phyloP scores from a whole-genome alignment of 345 rosid species.

The Microthlaspi erraticum region DNA sequence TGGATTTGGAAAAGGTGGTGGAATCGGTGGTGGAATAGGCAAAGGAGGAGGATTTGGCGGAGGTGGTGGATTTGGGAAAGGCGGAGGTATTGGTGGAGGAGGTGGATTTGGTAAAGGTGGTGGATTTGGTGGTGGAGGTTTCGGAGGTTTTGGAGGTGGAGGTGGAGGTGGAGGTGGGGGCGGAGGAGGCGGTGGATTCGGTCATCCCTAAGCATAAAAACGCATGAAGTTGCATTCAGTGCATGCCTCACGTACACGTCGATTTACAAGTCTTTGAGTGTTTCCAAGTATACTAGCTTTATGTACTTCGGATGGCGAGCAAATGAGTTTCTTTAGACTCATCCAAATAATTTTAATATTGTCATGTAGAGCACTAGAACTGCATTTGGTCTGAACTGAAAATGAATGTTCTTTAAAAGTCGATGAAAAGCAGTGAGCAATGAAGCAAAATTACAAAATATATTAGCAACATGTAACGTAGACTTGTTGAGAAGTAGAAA shows the following conservation, averaged over 20 bases:
- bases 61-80: slow-evolving; percentile 34
- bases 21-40: slow-evolving; percentile 38
- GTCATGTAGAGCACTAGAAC: slow-evolving; percentile 12
- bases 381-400: background rate
- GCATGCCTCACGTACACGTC: slow-evolving; percentile 35
- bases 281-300: slow-evolving; percentile 26
- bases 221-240: slow-evolving; percentile 19
- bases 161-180: slow-evolving; percentile 28
- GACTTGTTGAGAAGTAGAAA: background rate
- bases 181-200: slow-evolving; percentile 34
- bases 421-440: background rate
- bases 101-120: slow-evolving; percentile 27
- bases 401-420: background rate
- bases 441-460: background rate
- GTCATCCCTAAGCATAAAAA: slow-evolving; percentile 36
- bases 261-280: slow-evolving; percentile 21
- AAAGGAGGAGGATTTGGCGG: slow-evolving; percentile 41
- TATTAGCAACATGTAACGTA: slow-evolving; percentile 4
- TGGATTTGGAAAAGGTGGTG: slow-evolving; percentile 40
- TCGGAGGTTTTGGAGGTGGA: slow-evolving; percentile 27
- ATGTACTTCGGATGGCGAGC: slow-evolving; percentile 21
- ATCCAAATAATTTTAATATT: slow-evolving; percentile 19
- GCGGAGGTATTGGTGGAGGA: slow-evolving; percentile 10
- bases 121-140: slow-evolving; percentile 32
- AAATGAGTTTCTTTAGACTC: slow-evolving; percentile 23